Percentiles rank a stretch among this genome's conserved stretches.
These are phyloP conservation scores for Euptelea pleiosperma DNA, from an alignment of 164 flowering plant species.

Conservation along the genomic window DNA sequence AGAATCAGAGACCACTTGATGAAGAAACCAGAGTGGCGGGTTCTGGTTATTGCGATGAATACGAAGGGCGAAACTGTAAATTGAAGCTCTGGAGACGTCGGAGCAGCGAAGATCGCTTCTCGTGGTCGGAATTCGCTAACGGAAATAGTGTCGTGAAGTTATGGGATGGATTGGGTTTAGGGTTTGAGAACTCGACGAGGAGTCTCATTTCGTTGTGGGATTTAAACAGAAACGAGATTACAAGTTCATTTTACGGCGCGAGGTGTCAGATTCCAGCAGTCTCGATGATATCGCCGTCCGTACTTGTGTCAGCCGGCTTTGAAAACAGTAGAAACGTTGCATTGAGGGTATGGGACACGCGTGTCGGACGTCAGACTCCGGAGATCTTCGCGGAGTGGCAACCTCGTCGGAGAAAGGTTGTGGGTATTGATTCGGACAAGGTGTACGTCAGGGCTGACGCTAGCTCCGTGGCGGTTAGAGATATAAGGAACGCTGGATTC, in stretches of 20 bases:
- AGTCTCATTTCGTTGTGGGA: conserved; percentile 41
- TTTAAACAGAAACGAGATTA: conserved; percentile 14
- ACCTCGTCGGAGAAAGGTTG: conserved; percentile 19
- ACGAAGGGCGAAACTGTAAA: conserved; percentile 24
- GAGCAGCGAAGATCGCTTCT: conserved; percentile 26
- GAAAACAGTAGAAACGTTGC: conserved; percentile 12
- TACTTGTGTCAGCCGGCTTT: conserved; percentile 35
- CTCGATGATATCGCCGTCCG: conserved; percentile 29
- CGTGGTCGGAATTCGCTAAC: conserved; percentile 44
- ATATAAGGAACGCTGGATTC: conserved; percentile 18
- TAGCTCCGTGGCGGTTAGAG: conserved; percentile 17
- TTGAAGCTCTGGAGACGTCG: conserved; percentile 29
- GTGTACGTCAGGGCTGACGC: conserved; percentile 11
- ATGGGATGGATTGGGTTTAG: conserved; percentile 60
- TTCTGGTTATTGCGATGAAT: conserved; percentile 11
- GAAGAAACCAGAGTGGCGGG: conserved; percentile 37
- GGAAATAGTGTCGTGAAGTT: conserved; percentile 70
- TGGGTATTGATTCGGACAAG: conserved; percentile 15
- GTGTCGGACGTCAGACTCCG: conserved; percentile 39
- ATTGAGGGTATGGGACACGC: conserved; percentile 52
- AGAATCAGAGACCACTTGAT: too few relatives aligned
- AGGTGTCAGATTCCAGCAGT: conserved; percentile 17
- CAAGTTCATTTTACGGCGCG: conserved; percentile 20
- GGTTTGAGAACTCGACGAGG: conserved; percentile 18
- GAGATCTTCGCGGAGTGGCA: conserved; percentile 52